These are phyloP conservation scores for Parmales sp. DNA, from an alignment of 108 stramenopile genomes.

Conservation along the genomic window DNA sequence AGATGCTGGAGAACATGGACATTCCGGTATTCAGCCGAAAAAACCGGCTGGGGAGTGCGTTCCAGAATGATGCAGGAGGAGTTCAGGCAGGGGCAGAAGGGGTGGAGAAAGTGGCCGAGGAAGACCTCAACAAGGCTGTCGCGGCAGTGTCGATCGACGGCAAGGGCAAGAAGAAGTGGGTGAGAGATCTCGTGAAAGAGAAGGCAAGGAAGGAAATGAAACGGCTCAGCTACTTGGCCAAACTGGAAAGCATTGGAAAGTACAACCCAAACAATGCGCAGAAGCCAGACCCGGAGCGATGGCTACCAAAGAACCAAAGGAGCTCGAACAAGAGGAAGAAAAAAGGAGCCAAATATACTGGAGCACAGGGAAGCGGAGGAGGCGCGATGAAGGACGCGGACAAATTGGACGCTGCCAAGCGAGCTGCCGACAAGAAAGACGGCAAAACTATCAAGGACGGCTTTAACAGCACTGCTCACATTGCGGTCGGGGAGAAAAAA, in stretches of 20 bases:
- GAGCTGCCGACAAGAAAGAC: conserved; percentile 52
- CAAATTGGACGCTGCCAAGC: conserved; percentile 79
- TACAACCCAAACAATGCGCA: conserved; percentile 66
- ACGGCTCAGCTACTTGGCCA: conserved; percentile 11
- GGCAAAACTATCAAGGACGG: background rate
- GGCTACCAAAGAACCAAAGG: conserved; percentile 86
- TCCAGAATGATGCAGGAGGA: too few relatives aligned
- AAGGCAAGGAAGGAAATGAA: background rate
- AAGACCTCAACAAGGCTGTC: too few relatives aligned
- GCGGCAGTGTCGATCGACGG: too few relatives aligned
- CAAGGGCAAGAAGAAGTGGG: too few relatives aligned
- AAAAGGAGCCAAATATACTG: conserved; percentile 47
- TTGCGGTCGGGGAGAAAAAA: too few relatives aligned
- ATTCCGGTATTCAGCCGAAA: too few relatives aligned
- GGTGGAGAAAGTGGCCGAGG: too few relatives aligned
- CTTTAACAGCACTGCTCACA: too few relatives aligned
- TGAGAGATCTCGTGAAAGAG: too few relatives aligned
- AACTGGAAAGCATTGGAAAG: conserved; percentile 23
- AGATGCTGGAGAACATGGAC: too few relatives aligned
- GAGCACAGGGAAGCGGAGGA: conserved; percentile 69
- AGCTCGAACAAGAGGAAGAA: conserved; percentile 62
- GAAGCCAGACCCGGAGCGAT: conserved; percentile 88
- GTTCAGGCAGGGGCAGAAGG: too few relatives aligned
- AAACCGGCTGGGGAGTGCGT: too few relatives aligned
- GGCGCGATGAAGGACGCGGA: conserved; percentile 72